These are phyloP conservation scores for Erodium texanum DNA, from an alignment of 441 rosid species.

Conservation along the genomic window DNA sequence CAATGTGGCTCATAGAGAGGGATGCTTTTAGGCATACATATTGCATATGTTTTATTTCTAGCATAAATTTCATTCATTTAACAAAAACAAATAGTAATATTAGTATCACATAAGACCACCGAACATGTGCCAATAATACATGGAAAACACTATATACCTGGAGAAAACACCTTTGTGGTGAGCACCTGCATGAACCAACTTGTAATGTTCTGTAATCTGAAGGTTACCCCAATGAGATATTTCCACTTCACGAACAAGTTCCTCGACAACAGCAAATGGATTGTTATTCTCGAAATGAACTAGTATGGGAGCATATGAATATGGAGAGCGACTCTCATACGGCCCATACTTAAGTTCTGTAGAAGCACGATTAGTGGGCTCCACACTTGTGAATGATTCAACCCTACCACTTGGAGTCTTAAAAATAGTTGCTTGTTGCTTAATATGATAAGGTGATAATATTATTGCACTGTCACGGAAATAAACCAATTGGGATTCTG, in stretches of 20 bases:
- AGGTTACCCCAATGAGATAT: slow-evolving; percentile 98
- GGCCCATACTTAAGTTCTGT: slow-evolving; percentile 86
- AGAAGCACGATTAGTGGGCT: slow-evolving; percentile 66
- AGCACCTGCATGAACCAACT: slow-evolving; percentile 84
- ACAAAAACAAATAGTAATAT: not conserved
- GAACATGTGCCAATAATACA: slow-evolving; percentile 44
- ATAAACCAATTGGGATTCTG: slow-evolving; percentile 85
- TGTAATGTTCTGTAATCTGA: slow-evolving; percentile 85
- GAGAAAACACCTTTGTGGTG: slow-evolving; percentile 77
- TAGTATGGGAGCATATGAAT: slow-evolving; percentile 65
- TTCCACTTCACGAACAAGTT: slow-evolving; percentile 88
- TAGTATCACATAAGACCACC: not conserved
- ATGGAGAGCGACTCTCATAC: slow-evolving; percentile 58
- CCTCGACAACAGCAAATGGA: slow-evolving; percentile 98
- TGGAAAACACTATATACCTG: slow-evolving; percentile 22
- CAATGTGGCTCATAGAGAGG: not conserved
- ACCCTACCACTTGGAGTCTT: slow-evolving; percentile 76
- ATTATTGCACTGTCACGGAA: slow-evolving; percentile 68
- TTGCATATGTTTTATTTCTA: not conserved
- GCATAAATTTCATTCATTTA: not conserved
- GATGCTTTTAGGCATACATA: not conserved
- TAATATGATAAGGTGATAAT: slow-evolving; percentile 67
- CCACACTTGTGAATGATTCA: slow-evolving; percentile 78
- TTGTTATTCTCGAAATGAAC: slow-evolving; percentile 87
- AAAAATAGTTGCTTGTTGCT: slow-evolving; percentile 63